These are phyloP conservation scores for Zoysia japonica DNA, from an alignment of 176 grass and related monocot species.

Conservation along the genomic window DNA sequence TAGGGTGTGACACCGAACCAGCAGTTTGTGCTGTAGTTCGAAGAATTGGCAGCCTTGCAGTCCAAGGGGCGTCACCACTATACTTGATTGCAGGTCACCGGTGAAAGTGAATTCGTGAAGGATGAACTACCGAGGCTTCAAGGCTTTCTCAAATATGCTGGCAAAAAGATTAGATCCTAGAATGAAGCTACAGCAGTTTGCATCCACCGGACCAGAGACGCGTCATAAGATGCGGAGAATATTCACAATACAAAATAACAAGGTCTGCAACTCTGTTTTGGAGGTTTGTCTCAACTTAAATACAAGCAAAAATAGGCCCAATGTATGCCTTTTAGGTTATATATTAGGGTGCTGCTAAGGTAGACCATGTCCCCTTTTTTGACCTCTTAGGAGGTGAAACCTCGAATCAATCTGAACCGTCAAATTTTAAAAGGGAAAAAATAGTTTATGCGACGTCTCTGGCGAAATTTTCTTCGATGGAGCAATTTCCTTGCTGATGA, in stretches of 20 bases:
- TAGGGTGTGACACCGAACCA: not conserved
- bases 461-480: too few relatives aligned
- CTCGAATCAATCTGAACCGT: too few relatives aligned
- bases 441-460: too few relatives aligned
- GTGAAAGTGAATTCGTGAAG: not conserved
- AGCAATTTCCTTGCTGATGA: too few relatives aligned
- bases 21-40: not conserved
- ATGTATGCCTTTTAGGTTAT: not conserved
- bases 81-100: not conserved
- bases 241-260: not conserved
- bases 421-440: too few relatives aligned
- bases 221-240: slow-evolving; percentile 12
- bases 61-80: not conserved
- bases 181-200: not conserved
- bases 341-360: too few relatives aligned
- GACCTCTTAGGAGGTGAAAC: too few relatives aligned
- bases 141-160: slow-evolving; percentile 31
- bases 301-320: not conserved
- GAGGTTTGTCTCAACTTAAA: not conserved
- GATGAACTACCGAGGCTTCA: slow-evolving; percentile 5
- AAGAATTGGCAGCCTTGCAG: slow-evolving; percentile 3
- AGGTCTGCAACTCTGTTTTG: not conserved
- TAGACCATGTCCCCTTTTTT: too few relatives aligned
- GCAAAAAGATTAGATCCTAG: not conserved
- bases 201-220: slow-evolving; percentile 23